Evolutionary conservation across 1,284 basidiomycete genomes (phyloP).

Genomic region (Apiotrichum gracile): DNA sequence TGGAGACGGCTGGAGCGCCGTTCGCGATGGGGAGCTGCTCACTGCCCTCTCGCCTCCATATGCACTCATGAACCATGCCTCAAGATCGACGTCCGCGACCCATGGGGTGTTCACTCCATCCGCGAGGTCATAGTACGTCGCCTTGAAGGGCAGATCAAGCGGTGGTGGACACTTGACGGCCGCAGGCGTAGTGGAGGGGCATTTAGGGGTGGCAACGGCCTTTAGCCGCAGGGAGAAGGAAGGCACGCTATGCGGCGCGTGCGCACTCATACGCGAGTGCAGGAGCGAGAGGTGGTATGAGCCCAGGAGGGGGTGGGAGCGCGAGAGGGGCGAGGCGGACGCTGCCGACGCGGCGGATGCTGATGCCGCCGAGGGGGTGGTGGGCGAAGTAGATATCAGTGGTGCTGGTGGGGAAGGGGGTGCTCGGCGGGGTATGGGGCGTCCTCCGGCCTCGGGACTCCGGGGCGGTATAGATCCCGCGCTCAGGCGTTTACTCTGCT

Average conservation of each 20-base stretch:
- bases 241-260: conserved; percentile 25
- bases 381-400: too few relatives aligned
- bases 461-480: too few relatives aligned
- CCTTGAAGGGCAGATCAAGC: conserved; percentile 37
- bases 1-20: neutral
- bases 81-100: conserved; percentile 42
- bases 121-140: conserved; percentile 42
- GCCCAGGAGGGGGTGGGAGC: conserved; percentile 39
- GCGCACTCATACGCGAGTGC: conserved; percentile 39
- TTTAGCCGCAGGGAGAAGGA: conserved; percentile 27
- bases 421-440: neutral
- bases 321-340: conserved; percentile 22
- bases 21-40: neutral
- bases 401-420: neutral
- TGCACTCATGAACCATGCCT: conserved; percentile 27
- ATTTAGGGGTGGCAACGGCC: conserved; percentile 2
- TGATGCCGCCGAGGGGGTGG: neutral
- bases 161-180: conserved; percentile 21
- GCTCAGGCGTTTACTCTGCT: too few relatives aligned
- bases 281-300: conserved; percentile 39
- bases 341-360: neutral
- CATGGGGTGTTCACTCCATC: conserved; percentile 33
- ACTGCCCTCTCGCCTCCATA: neutral
- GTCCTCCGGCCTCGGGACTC: too few relatives aligned
- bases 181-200: conserved; percentile 23